Percentiles rank a stretch among this genome's conserved stretches.
Conservation (phyloP, 495 filamentous ascomycete species). For the Neurospora sp. region DNA sequence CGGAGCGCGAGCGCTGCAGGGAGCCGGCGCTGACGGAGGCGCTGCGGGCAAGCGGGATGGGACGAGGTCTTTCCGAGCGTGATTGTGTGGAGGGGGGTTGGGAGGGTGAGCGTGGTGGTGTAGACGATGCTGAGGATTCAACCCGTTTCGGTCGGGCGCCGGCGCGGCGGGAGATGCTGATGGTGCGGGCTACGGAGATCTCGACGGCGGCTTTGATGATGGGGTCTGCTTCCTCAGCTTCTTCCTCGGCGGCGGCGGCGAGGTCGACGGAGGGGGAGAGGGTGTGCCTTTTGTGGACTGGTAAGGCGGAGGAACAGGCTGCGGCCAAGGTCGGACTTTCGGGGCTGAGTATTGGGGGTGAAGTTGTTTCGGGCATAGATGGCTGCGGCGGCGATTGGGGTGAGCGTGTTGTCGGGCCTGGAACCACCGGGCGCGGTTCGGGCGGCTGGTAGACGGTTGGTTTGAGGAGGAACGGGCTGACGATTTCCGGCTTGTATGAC, state of each 20-base stretch:
- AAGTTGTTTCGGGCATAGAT: not conserved
- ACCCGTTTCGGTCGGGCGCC: not conserved
- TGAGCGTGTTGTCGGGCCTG: conserved; percentile 15
- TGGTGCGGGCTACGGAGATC: conserved; percentile 48
- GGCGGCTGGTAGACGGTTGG: conserved; percentile 32
- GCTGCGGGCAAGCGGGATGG: not conserved
- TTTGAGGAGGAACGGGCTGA: conserved; percentile 6
- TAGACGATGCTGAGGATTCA: not conserved
- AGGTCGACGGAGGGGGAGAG: conserved; percentile 18
- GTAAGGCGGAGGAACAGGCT: conserved; percentile 11
- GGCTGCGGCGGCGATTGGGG: not conserved
- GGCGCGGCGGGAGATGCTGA: conserved; percentile 40
- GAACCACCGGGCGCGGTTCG: conserved; percentile 16
- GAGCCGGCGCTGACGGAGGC: conserved; percentile 5
- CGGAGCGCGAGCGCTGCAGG: conserved; percentile 1
- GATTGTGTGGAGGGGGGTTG: conserved; percentile 25
- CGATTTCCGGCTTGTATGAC: conserved; percentile 13
- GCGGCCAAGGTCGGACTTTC: conserved; percentile 19
- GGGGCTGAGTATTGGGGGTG: not conserved
- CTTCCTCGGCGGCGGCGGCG: not conserved
- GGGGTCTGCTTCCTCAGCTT: conserved; percentile 25
- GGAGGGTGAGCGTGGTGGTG: conserved; percentile 32
- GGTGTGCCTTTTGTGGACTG: conserved; percentile 20
- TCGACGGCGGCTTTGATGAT: conserved; percentile 39
- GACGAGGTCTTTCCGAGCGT: conserved; percentile 1